Evolutionary conservation across 2,329 filamentous ascomycete genomes (phyloP), one percentile per base, ranked within the genome.

Genomic region (Gaeumannomyces tritici): DNA sequence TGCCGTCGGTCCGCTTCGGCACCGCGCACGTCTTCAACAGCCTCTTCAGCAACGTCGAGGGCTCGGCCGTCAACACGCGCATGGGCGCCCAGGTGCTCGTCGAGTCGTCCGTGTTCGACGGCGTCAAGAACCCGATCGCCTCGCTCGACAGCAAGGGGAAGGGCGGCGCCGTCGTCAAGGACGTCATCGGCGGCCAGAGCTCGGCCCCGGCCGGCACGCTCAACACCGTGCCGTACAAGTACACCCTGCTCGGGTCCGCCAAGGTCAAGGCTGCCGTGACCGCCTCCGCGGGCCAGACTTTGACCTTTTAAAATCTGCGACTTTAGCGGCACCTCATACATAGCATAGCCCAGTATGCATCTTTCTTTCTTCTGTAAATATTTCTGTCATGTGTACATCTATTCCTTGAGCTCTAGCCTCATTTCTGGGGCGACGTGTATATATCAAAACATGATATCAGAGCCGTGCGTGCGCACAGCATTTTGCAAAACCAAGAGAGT

Each of bases 1-100:
- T 75, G 0, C 87, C 87, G 5, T 83, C 80, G 3, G 71, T 88
- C 71, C 84, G 86, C 66, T 89, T 89, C 75, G 87, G 86, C 29
- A 88, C 83, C 55, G 85, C 76, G 13, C 87, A 89, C 74, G 72
- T 80, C 69, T 79, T 69, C 69, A 73, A 71, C 76, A 85, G 83
- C 77, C 75, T 72, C 65, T 79, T 76, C 72, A 76, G 75, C 70
- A 72, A 73, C 66, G 68, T 78, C 66, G 70, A 74, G 60, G 75
- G 73, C 57, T n/a, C 26, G 21, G 79, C 79, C 59, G 78, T 86
- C 75, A 85, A 85, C 75, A 80, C 81, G 59, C 80, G 82, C 61
- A 75, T 80, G 67, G 79, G 78, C 13, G 82, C 83, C 21, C 77
- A 85, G 70, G 73, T 85, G 21, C 78, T 85, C 29, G 76, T 85